Evolutionary conservation across 139 green algal species (phyloP), one percentile per base, ranked within the genome.

Genomic region (Deuterostichococcus epilithicus): DNA sequence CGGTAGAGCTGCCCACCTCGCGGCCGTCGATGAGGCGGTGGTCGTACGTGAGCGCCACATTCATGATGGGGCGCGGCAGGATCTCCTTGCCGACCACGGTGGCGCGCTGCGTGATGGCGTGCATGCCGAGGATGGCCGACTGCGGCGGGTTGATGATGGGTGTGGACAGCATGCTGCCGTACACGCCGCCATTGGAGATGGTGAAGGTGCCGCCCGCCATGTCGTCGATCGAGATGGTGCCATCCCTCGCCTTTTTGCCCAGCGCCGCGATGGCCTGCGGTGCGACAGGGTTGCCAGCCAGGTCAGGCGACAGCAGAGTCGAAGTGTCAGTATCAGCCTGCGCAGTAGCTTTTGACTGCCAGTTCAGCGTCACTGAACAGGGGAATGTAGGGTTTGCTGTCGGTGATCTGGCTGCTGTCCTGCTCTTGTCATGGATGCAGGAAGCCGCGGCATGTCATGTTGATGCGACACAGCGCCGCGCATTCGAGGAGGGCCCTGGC

Each of bases 151-250:
- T 99, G 88, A 99, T 99, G 89, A 99, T 99, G 81, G 96, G 96
- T 26, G 95, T 99, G 78, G 84, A 92, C 70, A 99, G 85, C 78
- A 99, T 75, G 72, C 80, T 92, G 77, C 96, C 96, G 81, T 97
- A 99, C 38, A 99, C 96, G 74, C 96, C 96, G 33, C 96, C 96
- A 80, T 99, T 99, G 81, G 84, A 94, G 88, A 99, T 99, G 73
- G 96, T 99, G 88, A 99, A 99, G 45, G 96, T 99, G 77, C 96
- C 96, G 28, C 96, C 96, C 0, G 96, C 91, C 96, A 99, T 99
- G 47, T 99, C 96, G 65, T 99, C 96, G 60, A 99, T 98, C 69
- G 83, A 90, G 45, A 99, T 90, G 13, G 89, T 96, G 59, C 96
- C 95, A 47, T 98, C 94, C 3, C 92, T 83, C 22, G 96, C 96